Evolutionary conservation across 2,329 filamentous ascomycete species (phyloP).

Genomic region (Colletotrichum limetticola): DNA sequence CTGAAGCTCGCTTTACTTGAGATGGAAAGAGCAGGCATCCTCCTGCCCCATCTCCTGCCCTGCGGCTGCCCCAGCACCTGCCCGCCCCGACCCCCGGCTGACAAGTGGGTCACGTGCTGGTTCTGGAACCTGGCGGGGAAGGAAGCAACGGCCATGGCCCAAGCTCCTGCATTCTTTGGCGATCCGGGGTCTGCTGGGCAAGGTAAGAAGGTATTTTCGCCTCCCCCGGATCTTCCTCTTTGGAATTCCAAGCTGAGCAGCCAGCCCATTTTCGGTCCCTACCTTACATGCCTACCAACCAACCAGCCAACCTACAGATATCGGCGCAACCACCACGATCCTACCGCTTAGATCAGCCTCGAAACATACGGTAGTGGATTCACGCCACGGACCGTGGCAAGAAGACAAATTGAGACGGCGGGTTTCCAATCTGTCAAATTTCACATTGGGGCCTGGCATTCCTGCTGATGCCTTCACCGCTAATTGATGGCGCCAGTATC

Average conservation of each 20-base stretch:
- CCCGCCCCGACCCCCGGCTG: no score
- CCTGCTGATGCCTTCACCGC: not conserved
- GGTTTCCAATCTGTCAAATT: not conserved
- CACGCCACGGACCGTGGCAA: not conserved
- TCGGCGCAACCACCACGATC: not conserved
- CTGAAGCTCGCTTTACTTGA: conserved; percentile 7
- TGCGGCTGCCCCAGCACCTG: no score
- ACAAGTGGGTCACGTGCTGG: conserved; percentile 26
- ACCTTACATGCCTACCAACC: not conserved
- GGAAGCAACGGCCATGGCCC: not conserved
- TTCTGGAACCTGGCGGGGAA: not conserved
- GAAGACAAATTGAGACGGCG: no score
- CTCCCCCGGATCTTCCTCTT: not conserved
- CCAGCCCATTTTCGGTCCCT: not conserved
- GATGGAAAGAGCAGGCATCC: conserved; percentile 13
- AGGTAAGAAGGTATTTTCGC: not conserved
- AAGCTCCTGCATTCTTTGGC: conserved; percentile 14
- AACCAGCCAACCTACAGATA: no score
- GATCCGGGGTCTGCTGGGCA: not conserved
- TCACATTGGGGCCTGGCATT: not conserved
- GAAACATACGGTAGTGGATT: not conserved
- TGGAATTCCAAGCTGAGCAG: not conserved
- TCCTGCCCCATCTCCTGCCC: conserved; percentile 8
- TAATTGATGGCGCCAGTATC: not conserved
- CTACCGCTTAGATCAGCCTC: not conserved